Base-by-base conservation (phyloP, 495 filamentous ascomycete species). In the Sphaerosporella brunnea region DNA sequence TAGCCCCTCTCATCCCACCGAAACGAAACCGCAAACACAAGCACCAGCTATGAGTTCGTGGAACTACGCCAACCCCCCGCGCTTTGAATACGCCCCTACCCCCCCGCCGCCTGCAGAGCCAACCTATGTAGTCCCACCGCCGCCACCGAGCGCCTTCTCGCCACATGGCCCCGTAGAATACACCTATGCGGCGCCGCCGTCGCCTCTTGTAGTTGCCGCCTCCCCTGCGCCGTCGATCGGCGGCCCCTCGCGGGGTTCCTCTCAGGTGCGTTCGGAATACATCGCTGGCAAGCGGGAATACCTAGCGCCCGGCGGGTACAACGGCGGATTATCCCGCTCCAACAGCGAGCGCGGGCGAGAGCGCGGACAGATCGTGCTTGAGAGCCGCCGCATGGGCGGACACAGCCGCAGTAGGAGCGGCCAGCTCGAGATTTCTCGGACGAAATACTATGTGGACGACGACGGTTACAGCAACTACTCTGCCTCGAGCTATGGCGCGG, bases 21-120 rank as follows among this genome's bases (percentile, higher is more conserved):
- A n/a, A n/a, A n/a, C n/a, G n/a, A n/a, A n/a, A n/a, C n/a, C n/a
- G n/a, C n/a, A n/a, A n/a, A n/a, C n/a, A n/a, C n/a, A n/a, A n/a
- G n/a, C n/a, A n/a, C n/a, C n/a, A n/a, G n/a, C n/a, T n/a, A n/a
- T n/a, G n/a, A n/a, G n/a, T n/a, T n/a, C n/a, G 40, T 24, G 20
- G 2, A 25, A 43, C 40, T 26, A 43, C 40, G 13, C 3, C 10
- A 11, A 43, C 23, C 5, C 23, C 19, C 36, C 46, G 44, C 19
- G 24, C 26, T 48, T 47, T 2, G 35, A 50, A 13, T 34, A 54
- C 10, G 36, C 36, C 11, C 18, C 53, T 9, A 47, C 30, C 2
- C 51, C 28, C n/a, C 45, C 51, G 11, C 18, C 53, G 10, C 46
- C 30, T 2, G 41, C 23, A 18, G 40, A 43, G 13, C 20, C 40